These are phyloP conservation scores for Skeletonema costatum DNA, from an alignment of 108 stramenopile genomes.

Conservation along the genomic window DNA sequence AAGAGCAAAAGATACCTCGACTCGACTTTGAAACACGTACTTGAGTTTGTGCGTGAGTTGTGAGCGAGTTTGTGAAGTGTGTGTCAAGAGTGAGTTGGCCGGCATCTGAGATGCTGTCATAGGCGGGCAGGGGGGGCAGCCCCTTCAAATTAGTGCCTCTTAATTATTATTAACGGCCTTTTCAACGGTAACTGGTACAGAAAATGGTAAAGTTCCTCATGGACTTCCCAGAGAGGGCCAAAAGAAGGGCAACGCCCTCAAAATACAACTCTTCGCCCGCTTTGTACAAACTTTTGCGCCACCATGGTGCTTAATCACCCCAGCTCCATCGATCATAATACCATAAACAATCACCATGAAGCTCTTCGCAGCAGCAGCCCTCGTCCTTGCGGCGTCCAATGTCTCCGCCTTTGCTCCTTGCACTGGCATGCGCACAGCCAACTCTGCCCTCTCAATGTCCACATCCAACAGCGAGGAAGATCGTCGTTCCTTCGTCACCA, in stretches of 20 bases:
- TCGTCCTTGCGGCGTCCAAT: slow-evolving; percentile 18
- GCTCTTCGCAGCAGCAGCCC: slow-evolving; percentile 27
- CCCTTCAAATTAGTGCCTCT: too few relatives aligned
- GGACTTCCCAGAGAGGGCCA: too few relatives aligned
- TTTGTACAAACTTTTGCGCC: too few relatives aligned
- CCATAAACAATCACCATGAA: slow-evolving; percentile 21
- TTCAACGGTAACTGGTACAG: too few relatives aligned
- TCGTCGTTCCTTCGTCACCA: slow-evolving; percentile 74
- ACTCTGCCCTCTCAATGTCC: slow-evolving; percentile 15
- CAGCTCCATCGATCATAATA: neutral
- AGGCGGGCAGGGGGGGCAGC: too few relatives aligned
- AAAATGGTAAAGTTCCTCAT: too few relatives aligned
- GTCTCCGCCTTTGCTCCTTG: slow-evolving; percentile 11
- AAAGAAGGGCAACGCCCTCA: too few relatives aligned
- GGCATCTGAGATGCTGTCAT: neutral
- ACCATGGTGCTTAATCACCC: too few relatives aligned
- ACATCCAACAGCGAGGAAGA: slow-evolving; percentile 37
- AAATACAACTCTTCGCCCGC: too few relatives aligned
- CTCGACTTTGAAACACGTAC: slow-evolving; percentile 1
- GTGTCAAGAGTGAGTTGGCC: neutral
- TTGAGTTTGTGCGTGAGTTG: slow-evolving; percentile 10
- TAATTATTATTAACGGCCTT: too few relatives aligned
- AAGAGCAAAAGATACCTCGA: neutral
- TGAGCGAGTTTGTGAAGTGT: neutral
- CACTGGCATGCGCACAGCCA: neutral